Conservation (phyloP, 2,329 filamentous ascomycete genomes). For the Aspergillus novoparasiticus region DNA sequence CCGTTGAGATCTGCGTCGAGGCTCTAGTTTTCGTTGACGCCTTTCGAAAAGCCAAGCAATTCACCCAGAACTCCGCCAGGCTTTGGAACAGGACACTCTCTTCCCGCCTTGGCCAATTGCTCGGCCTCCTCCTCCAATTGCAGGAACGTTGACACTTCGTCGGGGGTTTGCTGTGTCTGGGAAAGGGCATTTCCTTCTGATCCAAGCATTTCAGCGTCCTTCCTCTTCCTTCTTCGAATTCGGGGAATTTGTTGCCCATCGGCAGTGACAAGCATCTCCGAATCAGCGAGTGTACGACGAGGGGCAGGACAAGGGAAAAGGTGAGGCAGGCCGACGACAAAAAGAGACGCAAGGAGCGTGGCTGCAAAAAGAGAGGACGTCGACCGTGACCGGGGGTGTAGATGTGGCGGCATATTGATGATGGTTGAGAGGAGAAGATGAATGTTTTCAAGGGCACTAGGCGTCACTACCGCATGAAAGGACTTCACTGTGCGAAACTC, state of each 20-base stretch:
- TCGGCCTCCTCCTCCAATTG: constrained; percentile 46
- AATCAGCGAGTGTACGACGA: constrained; percentile 73
- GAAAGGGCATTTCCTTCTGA: constrained; percentile 18
- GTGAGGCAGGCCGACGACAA: constrained; percentile 90
- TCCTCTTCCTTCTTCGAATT: constrained; percentile 40
- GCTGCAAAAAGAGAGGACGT: constrained; percentile 93
- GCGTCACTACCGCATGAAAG: constrained; percentile 16
- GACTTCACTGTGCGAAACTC: constrained; percentile 6
- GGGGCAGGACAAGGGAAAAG: constrained; percentile 88
- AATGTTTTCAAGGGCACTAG: constrained; percentile 3
- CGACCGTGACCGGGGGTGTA: constrained; percentile 90
- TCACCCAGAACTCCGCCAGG: constrained; percentile 77
- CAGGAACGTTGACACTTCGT: constrained; percentile 48
- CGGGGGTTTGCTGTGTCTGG: constrained; percentile 23
- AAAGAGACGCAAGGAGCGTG: constrained; percentile 85
- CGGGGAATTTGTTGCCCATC: constrained; percentile 48
- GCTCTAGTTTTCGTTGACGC: constrained; percentile 16
- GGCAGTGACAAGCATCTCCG: constrained; percentile 46
- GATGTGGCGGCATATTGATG: constrained; percentile 71
- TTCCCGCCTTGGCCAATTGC: constrained; percentile 49
- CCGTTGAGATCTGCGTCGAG: not conserved
- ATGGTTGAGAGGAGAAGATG: constrained; percentile 9
- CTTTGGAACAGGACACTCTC: constrained; percentile 92
- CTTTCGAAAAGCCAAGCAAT: constrained; percentile 68
- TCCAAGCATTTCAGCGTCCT: constrained; percentile 26